Base-by-base conservation (phyloP, 345 rosid genomes). In the Linum usitatissimum region DNA sequence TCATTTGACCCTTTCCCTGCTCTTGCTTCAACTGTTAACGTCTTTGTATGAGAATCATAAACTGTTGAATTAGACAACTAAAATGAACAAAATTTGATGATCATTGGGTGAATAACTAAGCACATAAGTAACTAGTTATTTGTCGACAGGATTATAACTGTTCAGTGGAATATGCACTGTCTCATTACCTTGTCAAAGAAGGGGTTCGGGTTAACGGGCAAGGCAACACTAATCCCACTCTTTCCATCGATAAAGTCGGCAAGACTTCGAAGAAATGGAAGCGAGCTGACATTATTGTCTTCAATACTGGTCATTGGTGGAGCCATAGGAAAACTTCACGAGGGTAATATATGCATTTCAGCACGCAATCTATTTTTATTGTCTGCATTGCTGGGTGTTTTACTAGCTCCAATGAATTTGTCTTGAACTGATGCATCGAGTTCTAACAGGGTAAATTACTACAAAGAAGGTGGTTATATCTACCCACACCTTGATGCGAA, bases 291-390 rank as follows among this genome's bases (percentile, higher is more conserved):
- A 87, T 93, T 69, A 81, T 90, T 65, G 83, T 90, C 55, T 93
- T 93, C 69, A 93, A 93, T 77, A 93, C 96, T 36, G 97, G 86
- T 57, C 99, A 93, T 68, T 90, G 96, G 99, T 93, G 99, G 99
- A 82, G 83, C 73, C 97, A 90, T 79, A 97, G 97, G 64, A 93
- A 93, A 77, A 93, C 99, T 63, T 84, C 94, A 34, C 81, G 96
- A 39, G 97, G 97, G 98, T 87, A 75, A 57, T 14, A 40, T 40
- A 28, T 19, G 2, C 15, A 34, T 2, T 1, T 38, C 12, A 30
- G 48, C 21, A 63, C 18, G 31, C 31, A n/a, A 53, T 17, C 53
- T 60, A 51, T 9, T n/a, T 49, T 53, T 23, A 5, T 31, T 30
- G 10, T 53, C 6, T 17, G 17, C 58, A 55, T 55, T 55, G 58